Base-by-base conservation (phyloP, 306 rosid genomes). In the Acacia confusa region DNA sequence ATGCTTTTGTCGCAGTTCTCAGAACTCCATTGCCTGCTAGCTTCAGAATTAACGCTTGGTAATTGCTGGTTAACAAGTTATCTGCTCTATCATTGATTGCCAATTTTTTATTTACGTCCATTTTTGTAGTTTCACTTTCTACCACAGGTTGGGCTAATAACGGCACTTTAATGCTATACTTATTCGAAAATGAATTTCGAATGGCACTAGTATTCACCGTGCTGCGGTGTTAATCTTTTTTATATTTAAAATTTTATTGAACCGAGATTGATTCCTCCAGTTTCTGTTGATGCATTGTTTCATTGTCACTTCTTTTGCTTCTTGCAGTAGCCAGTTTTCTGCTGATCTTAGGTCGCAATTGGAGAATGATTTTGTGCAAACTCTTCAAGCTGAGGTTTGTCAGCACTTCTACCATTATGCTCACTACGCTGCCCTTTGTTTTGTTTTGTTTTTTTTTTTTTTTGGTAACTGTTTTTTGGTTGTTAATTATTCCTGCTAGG, bases 1-100 rank as follows among this genome's bases (percentile, higher is more conserved):
- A 90, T 71, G 78, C 84, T 2, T 94, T 94, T 55, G 73, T 86
- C 36, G 87, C 83, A 77, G 82, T 88, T 87, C 97, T 94, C 28
- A 87, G 93, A 82, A 91, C 89, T 81, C 93, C 97, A 5, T 82
- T 94, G 82, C 97, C 97, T 4, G 91, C 97, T 6, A 86, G 94
- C 69, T 94, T 94, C 80, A 78, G 98, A 83, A 94, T 94, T 58
- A 94, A 94, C 67, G 90, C 97, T 63, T 87, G 93, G 97, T 92
- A 72, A 45, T 34, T 19, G 9, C 8, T 48, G n/a, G 30, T 24
- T 14, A 1, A n/a, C 17, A 20, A 68, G 24, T 68, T 20, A 17
- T 25, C 3, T 30, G 28, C 24, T 72, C 25, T 20, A 6, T 84
- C 15, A 22, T 22, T 38, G 24, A 32, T 5, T 50, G 38, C 9